Evolutionary conservation across 2,329 filamentous ascomycete genomes (phyloP).

Genomic region (Elsinoe arachidis): DNA sequence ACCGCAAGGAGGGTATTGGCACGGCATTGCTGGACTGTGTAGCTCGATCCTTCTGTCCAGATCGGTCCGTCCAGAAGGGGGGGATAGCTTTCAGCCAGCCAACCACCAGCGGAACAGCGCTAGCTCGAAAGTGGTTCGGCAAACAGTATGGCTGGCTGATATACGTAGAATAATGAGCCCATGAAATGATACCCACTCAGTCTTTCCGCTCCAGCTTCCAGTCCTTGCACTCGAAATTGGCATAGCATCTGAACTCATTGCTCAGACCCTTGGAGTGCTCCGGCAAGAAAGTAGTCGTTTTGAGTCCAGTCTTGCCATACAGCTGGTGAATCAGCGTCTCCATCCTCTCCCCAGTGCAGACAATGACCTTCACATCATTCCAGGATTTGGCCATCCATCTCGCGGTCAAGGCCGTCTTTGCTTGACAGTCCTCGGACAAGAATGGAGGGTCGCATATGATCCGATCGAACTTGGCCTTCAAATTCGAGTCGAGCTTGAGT

Average conservation of each 20-base stretch:
- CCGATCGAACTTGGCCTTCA: conserved; percentile 58
- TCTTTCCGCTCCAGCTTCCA: conserved; percentile 27
- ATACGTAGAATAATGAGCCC: conserved; percentile 46
- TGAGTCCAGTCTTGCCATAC: conserved; percentile 55
- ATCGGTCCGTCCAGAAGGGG: conserved; percentile 46
- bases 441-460: conserved; percentile 74
- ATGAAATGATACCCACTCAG: conserved; percentile 6
- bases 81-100: conserved; percentile 57
- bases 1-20: conserved; percentile 50
- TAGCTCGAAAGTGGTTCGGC: conserved; percentile 53
- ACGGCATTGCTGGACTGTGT: conserved; percentile 49
- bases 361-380: conserved; percentile 42
- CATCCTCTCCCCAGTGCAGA: conserved; percentile 75
- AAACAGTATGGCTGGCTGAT: conserved; percentile 50
- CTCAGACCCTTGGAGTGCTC: conserved; percentile 63
- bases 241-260: conserved; percentile 74
- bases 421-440: conserved; percentile 70
- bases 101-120: conserved; percentile 50
- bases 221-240: conserved; percentile 59
- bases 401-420: conserved; percentile 66
- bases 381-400: conserved; percentile 58
- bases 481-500: conserved; percentile 52
- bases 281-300: conserved; percentile 59
- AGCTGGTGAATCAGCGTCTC: conserved; percentile 53
- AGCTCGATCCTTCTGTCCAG: conserved; percentile 47